Evolutionary conservation across 1,284 basidiomycete genomes (phyloP).

Genomic region (Grifola frondosa): DNA sequence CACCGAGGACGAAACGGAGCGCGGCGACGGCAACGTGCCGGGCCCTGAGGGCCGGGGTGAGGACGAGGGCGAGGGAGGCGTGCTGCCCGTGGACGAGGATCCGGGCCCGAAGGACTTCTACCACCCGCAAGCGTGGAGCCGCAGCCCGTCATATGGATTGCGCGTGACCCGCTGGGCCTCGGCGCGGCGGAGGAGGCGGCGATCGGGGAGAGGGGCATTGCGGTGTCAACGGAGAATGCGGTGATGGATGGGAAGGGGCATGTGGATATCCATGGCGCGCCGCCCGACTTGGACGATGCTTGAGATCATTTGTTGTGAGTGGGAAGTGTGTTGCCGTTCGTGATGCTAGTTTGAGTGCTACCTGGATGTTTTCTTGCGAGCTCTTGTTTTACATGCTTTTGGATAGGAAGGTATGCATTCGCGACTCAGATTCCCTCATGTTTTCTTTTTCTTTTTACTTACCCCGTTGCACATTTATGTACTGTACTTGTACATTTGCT

Average conservation of each 20-base stretch:
- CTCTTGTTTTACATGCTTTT: too few relatives aligned
- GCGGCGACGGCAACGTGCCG: slow-evolving; percentile 2
- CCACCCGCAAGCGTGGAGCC: slow-evolving; percentile 78
- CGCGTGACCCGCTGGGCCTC: slow-evolving; percentile 68
- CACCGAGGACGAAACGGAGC: slow-evolving; percentile 6
- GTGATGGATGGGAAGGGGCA: slow-evolving; percentile 68
- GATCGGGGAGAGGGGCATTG: slow-evolving; percentile 58
- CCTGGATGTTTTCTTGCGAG: too few relatives aligned
- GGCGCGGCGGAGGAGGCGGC: slow-evolving; percentile 61
- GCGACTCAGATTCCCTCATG: too few relatives aligned
- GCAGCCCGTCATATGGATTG: slow-evolving; percentile 81
- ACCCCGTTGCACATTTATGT: too few relatives aligned
- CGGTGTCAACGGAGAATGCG: slow-evolving; percentile 55
- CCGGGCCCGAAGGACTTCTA: slow-evolving; percentile 56
- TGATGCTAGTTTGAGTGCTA: too few relatives aligned
- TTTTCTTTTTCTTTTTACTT: too few relatives aligned
- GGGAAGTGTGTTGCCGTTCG: too few relatives aligned
- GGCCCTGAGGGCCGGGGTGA: slow-evolving; percentile 4
- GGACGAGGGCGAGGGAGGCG: slow-evolving; percentile 1
- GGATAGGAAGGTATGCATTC: too few relatives aligned
- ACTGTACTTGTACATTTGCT: too few relatives aligned
- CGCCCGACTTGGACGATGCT: slow-evolving; percentile 34
- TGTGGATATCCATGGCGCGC: slow-evolving; percentile 51
- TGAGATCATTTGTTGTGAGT: too few relatives aligned
- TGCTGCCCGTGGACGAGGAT: slow-evolving; percentile 25